phyloP scores from a whole-genome alignment of 768 basidiomycete species.

The Saitozyma podzolica region DNA sequence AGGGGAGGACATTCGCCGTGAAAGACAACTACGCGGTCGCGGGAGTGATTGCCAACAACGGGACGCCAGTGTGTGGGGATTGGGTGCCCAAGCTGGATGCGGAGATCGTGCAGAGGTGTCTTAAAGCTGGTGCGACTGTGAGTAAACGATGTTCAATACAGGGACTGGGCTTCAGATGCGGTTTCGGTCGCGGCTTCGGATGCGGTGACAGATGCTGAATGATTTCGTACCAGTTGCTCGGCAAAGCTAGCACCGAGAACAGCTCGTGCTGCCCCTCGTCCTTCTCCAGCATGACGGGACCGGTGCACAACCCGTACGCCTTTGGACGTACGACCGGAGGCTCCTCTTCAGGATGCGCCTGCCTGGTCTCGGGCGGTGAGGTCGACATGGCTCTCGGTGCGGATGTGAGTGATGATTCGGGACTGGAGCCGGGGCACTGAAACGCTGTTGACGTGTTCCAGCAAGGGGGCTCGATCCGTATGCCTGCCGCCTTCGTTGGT shows the following conservation, averaged over 20 bases:
- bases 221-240: no score
- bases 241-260: no score
- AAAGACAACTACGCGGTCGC: slow-evolving; percentile 54
- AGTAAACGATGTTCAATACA: slow-evolving; percentile 55
- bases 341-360: slow-evolving; percentile 56
- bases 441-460: no score
- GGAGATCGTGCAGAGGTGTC: slow-evolving; percentile 57
- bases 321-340: slow-evolving; percentile 56
- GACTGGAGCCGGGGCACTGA: no score
- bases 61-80: slow-evolving; percentile 53
- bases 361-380: slow-evolving; percentile 53
- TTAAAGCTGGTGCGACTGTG: slow-evolving; percentile 56
- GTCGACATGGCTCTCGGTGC: slow-evolving; percentile 58
- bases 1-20: slow-evolving; percentile 46
- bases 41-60: slow-evolving; percentile 57
- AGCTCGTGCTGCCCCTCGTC: no score
- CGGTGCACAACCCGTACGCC: slow-evolving; percentile 56
- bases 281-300: slow-evolving; percentile 18
- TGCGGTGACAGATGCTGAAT: no score
- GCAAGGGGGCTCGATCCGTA: slow-evolving; percentile 58
- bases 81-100: slow-evolving; percentile 55
- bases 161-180: slow-evolving; percentile 16
- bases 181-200: no score
- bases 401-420: slow-evolving; percentile 27
- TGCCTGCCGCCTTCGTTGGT: slow-evolving; percentile 53